Evolutionary conservation across 1,284 basidiomycete genomes (phyloP).

Genomic region (Boletus calvinii): DNA sequence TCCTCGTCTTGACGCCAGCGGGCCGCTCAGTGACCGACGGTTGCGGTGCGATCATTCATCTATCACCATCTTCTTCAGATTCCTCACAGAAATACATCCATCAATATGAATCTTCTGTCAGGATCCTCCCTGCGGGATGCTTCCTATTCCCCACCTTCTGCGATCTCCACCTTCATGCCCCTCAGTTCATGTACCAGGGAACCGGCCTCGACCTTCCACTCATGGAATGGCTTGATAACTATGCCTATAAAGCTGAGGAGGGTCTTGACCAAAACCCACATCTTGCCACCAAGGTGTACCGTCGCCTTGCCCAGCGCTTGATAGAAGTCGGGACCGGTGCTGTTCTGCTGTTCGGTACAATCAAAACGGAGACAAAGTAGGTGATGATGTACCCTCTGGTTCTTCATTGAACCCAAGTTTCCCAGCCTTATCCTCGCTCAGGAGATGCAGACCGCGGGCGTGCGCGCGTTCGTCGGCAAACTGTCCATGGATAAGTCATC

Average conservation of each 20-base stretch:
- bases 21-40: slow-evolving; percentile 48
- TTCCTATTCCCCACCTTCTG: slow-evolving; percentile 78
- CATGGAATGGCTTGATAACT: slow-evolving; percentile 79
- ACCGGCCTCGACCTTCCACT: slow-evolving; percentile 81
- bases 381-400: slow-evolving; percentile 20
- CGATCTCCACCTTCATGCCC: slow-evolving; percentile 83
- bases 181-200: slow-evolving; percentile 84
- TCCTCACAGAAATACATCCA: slow-evolving; percentile 37
- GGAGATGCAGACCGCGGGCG: slow-evolving; percentile 66
- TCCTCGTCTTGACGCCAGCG: slow-evolving; percentile 6
- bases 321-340: slow-evolving; percentile 73
- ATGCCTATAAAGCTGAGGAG: slow-evolving; percentile 79
- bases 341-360: slow-evolving; percentile 78
- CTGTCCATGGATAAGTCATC: slow-evolving; percentile 82
- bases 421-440: slow-evolving; percentile 71
- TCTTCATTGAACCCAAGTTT: background rate
- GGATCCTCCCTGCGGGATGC: slow-evolving; percentile 47
- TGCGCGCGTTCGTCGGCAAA: slow-evolving; percentile 81
- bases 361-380: slow-evolving; percentile 77
- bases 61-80: slow-evolving; percentile 40
- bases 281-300: slow-evolving; percentile 67
- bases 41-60: slow-evolving; percentile 54
- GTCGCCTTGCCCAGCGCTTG: slow-evolving; percentile 58
- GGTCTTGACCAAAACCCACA: slow-evolving; percentile 59
- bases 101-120: slow-evolving; percentile 23